phyloP scores from a whole-genome alignment of 352 stramenopile genomes.

The Globisporangium camurandrum region DNA sequence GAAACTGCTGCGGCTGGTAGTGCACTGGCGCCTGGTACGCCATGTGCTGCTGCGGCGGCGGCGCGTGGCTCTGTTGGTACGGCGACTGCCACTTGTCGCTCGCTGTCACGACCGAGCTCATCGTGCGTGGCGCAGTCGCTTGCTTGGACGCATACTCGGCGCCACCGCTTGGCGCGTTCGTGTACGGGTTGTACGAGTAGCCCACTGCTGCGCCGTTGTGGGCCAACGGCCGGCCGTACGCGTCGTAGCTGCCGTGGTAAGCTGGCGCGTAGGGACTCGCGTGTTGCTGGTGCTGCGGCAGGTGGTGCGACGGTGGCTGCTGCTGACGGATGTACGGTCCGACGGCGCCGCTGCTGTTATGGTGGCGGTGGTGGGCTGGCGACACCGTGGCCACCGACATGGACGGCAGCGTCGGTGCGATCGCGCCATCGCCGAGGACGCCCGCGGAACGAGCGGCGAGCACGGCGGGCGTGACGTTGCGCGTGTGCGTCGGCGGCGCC shows the following conservation, averaged over 20 bases:
- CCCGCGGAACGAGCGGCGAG: conserved; percentile 9
- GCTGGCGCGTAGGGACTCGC: conserved; percentile 6
- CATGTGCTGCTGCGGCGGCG: too few species aligned
- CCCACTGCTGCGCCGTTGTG: not conserved
- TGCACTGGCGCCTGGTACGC: conserved; percentile 4
- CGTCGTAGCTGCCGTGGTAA: conserved; percentile 9
- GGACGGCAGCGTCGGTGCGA: conserved; percentile 8
- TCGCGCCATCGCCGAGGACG: conserved; percentile 6
- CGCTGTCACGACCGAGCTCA: conserved; percentile 6
- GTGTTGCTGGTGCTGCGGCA: not conserved
- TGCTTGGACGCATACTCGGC: conserved; percentile 1
- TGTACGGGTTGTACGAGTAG: conserved; percentile 2
- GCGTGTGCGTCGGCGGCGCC: conserved; percentile 5
- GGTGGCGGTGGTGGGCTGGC: not conserved
- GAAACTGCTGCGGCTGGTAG: conserved; percentile 10
- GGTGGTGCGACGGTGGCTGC: not conserved
- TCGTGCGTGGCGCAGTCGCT: not conserved
- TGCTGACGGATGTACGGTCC: not conserved
- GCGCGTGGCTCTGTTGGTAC: too few species aligned
- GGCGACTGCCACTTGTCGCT: conserved; percentile 16
- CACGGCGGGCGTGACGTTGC: conserved; percentile 11
- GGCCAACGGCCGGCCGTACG: conserved; percentile 7
- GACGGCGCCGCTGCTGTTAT: not conserved
- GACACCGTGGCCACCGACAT: conserved; percentile 2
- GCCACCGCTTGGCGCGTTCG: conserved; percentile 1